Evolutionary conservation across 2,329 filamentous ascomycete genomes (phyloP).

Genomic region (Colletotrichum costaricense): DNA sequence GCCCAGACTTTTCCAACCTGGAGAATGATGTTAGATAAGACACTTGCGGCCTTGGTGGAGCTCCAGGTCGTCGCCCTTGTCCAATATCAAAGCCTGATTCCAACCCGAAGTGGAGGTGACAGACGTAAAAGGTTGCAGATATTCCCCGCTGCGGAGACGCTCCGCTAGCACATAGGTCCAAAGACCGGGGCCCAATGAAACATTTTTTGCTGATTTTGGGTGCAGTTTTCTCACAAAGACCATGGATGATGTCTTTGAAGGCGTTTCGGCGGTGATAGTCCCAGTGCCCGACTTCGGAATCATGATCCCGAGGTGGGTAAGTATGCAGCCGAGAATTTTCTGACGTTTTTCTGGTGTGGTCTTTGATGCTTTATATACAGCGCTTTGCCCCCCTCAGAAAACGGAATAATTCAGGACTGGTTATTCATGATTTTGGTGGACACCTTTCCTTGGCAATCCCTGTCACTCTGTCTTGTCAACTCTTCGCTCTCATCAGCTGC

Average conservation of each 20-base stretch:
- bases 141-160: slow-evolving; percentile 26
- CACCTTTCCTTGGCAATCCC: slow-evolving; percentile 1
- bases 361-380: slow-evolving; percentile 17
- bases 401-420: background rate
- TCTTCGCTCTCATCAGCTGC: background rate
- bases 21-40: slow-evolving; percentile 14
- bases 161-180: slow-evolving; percentile 6
- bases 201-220: background rate
- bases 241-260: slow-evolving; percentile 16
- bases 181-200: slow-evolving; percentile 9
- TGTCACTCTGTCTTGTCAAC: background rate
- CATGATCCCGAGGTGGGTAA: slow-evolving; percentile 6
- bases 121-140: slow-evolving; percentile 26
- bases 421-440: slow-evolving; percentile 5
- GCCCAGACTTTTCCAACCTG: background rate
- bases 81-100: slow-evolving; percentile 32
- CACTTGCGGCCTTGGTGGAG: slow-evolving; percentile 11
- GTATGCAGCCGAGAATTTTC: slow-evolving; percentile 5
- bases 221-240: background rate
- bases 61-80: slow-evolving; percentile 11
- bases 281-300: slow-evolving; percentile 29
- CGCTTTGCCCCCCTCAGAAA: background rate
- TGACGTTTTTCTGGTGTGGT: background rate
- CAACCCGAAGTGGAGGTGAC: slow-evolving; percentile 29
- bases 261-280: slow-evolving; percentile 7